Base-by-base conservation (phyloP, 1,284 basidiomycete genomes). In the Rhodotorula sp. region DNA sequence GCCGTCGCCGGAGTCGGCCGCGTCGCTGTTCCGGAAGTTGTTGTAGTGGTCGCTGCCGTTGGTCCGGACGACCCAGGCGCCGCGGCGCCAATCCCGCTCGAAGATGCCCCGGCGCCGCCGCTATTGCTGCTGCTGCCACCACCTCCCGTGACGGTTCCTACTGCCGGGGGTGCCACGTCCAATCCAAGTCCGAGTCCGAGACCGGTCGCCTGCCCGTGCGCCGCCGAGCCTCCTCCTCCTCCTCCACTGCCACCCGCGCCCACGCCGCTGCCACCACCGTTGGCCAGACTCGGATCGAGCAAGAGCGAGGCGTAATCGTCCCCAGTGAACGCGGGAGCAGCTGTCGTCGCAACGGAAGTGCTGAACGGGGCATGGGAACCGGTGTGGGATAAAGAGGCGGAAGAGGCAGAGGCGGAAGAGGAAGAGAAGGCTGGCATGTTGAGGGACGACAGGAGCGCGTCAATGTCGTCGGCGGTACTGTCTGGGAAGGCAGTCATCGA, bases 401-500 rank as follows among this genome's bases (percentile, higher is more conserved):
- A 15, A 8, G 46, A 6, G 59, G 51, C 12, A 12, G 31, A 29
- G 34, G 59, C 51, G 43, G 26, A 12, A 16, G 34, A 16, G 26
- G 20, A 8, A 14, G 43, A 64, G 63, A 65, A 68, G 6, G 70
- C 56, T 12, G 67, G 59, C 60, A 71, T 65, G 59, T 64, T 64
- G 31, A 71, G 66, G 10, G 70, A 68, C 6, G 58, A 58, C 21
- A 71, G 60, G 23, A 68, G 64, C 18, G 70, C 63, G 49, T 71
- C 54, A n/a, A 68, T 49, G 34, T 71, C 70, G 39, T 65, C 63
- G 34, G 57, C 8, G 46, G 39, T 26, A 29, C 54, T 56, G 26
- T 56, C 54, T 8, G 54, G 54, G 26, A 56, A 56, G 6, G 54
- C 21, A 23, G 51, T 23, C 18, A 21, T 18, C 7, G 21, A 3